phyloP scores from a whole-genome alignment of 108 stramenopile genomes.

The Cyclotella choctawhatcheeana region DNA sequence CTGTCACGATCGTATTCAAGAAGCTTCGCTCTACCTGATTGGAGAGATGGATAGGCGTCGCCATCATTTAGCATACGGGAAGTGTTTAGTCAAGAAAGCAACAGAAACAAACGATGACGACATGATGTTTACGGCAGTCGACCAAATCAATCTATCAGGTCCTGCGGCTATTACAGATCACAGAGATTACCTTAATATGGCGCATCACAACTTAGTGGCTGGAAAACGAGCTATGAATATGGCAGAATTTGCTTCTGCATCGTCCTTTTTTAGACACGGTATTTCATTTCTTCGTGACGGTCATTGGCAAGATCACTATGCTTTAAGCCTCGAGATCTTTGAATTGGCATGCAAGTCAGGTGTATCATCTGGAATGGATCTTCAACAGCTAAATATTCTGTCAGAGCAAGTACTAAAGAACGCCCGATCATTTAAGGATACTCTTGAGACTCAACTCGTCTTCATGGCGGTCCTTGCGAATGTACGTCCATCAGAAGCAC shows the following conservation, averaged over 20 bases:
- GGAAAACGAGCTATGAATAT: constrained; percentile 35
- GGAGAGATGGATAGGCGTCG: constrained; percentile 1
- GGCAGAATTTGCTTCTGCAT: constrained; percentile 28
- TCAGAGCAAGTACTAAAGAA: constrained; percentile 15
- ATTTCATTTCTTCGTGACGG: constrained; percentile 23
- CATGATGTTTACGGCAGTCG: constrained; percentile 18
- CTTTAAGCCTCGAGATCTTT: constrained; percentile 20
- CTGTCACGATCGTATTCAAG: constrained; percentile 28
- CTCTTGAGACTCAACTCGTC: neutral
- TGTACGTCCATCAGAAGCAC: neutral
- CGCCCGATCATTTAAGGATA: constrained; percentile 18
- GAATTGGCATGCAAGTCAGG: constrained; percentile 16
- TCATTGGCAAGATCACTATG: constrained; percentile 35
- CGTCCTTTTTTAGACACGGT: constrained; percentile 24
- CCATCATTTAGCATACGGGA: too few relatives aligned
- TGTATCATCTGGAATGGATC: neutral
- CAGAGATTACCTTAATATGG: neutral
- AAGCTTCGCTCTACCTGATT: constrained; percentile 28
- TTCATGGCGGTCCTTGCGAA: neutral
- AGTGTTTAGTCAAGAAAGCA: too few relatives aligned
- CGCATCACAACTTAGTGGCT: constrained; percentile 26
- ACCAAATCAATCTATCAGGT: constrained; percentile 26
- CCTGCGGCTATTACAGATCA: constrained; percentile 11
- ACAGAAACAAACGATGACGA: neutral
- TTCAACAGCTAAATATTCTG: neutral